Percentiles rank a stretch among this genome's conserved stretches.
Evolutionary conservation across 148 eudicot species (phyloP).

Genomic region (Vaccinium macrocarpon): DNA sequence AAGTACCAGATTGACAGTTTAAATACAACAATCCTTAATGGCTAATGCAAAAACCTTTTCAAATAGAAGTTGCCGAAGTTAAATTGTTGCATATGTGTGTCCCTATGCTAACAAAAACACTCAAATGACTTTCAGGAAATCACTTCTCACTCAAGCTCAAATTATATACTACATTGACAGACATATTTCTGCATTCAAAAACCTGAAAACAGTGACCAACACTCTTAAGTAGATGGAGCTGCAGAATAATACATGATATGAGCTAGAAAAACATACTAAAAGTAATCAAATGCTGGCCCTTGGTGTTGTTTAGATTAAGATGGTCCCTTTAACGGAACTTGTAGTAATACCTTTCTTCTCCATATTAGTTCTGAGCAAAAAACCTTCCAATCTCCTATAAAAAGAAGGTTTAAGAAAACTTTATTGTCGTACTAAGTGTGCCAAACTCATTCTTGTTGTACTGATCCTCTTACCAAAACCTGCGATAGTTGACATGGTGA

Average conservation of each 20-base stretch:
- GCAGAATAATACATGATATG: not conserved
- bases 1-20: not conserved
- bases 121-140: not conserved
- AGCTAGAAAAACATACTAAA: not conserved
- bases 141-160: not conserved
- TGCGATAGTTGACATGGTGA: too few species aligned
- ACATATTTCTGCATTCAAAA: not conserved
- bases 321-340: not conserved
- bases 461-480: too few species aligned
- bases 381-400: not conserved
- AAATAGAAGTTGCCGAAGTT: not conserved
- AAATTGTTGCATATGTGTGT: not conserved
- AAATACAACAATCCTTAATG: not conserved
- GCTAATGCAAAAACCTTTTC: not conserved
- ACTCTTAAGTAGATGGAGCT: not conserved
- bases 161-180: not conserved
- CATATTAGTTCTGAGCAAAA: not conserved
- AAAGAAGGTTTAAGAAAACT: not conserved
- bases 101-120: not conserved
- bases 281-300: not conserved
- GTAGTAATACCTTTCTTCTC: not conserved
- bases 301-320: not conserved
- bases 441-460: too few species aligned
- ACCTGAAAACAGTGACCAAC: not conserved
- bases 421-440: not conserved